These are phyloP conservation scores for Dendrothele bispora DNA, from an alignment of 768 basidiomycete species.

Conservation along the genomic window DNA sequence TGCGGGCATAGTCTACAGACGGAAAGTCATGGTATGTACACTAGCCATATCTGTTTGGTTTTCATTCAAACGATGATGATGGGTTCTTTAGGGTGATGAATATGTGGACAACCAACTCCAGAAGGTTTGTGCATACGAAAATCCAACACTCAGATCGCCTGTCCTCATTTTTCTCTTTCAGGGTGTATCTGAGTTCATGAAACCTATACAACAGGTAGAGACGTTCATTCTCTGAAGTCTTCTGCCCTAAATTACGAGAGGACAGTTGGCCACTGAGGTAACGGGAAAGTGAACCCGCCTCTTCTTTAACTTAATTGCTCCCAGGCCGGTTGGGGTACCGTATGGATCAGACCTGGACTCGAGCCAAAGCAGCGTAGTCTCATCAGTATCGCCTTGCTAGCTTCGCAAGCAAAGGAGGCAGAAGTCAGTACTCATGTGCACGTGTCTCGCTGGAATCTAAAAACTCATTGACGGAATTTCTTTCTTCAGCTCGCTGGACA, in stretches of 20 bases:
- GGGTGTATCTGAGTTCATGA: slow-evolving; percentile 46
- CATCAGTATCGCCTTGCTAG: slow-evolving; percentile 42
- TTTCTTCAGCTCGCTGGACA: slow-evolving; percentile 34
- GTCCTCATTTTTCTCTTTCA: slow-evolving; percentile 6
- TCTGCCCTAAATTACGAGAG: not conserved
- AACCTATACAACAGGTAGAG: slow-evolving; percentile 42
- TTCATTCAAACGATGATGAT: no score
- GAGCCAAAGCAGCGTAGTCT: slow-evolving; percentile 47
- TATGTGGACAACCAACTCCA: slow-evolving; percentile 42
- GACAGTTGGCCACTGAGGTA: slow-evolving; percentile 37
- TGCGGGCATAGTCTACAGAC: slow-evolving; percentile 38
- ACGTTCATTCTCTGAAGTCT: not conserved
- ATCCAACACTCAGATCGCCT: not conserved
- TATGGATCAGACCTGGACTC: slow-evolving; percentile 46
- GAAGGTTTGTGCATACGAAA: slow-evolving; percentile 21
- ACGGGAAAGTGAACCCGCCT: not conserved
- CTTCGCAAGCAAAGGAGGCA: slow-evolving; percentile 41
- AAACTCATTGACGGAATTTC: no score
- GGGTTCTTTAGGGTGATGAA: slow-evolving; percentile 43
- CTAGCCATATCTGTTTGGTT: no score
- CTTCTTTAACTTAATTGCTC: not conserved
- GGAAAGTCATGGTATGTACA: slow-evolving; percentile 42
- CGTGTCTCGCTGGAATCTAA: not conserved
- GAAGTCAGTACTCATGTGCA: slow-evolving; percentile 27
- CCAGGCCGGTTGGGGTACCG: slow-evolving; percentile 45